Conservation (phyloP, 768 basidiomycete species). For the Macrolepiota dolichaula region DNA sequence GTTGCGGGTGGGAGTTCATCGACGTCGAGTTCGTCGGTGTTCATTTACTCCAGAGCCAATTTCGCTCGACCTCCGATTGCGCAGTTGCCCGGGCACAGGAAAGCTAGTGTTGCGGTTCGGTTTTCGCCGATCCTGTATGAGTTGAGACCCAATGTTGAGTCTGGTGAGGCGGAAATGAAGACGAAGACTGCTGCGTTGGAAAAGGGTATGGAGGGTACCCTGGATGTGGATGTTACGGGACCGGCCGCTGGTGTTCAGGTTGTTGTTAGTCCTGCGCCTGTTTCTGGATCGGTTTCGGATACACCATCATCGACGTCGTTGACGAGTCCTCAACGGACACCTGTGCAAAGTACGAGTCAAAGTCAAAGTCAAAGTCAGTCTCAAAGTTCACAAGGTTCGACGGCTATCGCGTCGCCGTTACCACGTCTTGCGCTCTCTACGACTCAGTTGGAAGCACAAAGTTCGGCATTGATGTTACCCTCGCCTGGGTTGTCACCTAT, state of each 20-base stretch:
- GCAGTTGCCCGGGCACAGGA: conserved; percentile 94
- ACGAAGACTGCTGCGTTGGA: conserved; percentile 58
- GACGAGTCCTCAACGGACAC: conserved; percentile 31
- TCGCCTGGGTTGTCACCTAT: conserved; percentile 60
- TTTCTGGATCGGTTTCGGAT: background rate
- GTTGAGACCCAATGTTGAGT: conserved; percentile 59
- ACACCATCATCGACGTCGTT: conserved; percentile 11
- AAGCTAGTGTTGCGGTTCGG: conserved; percentile 88
- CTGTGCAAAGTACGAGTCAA: conserved; percentile 14
- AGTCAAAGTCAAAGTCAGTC: too few species aligned
- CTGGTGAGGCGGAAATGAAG: conserved; percentile 20
- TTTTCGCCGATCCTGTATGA: conserved; percentile 95
- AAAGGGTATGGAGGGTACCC: conserved; percentile 54
- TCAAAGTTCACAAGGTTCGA: conserved; percentile 6
- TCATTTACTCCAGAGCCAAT: conserved; percentile 94
- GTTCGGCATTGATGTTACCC: conserved; percentile 20
- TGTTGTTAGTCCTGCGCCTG: background rate
- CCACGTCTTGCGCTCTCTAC: conserved; percentile 37
- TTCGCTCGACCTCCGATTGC: conserved; percentile 91
- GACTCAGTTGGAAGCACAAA: conserved; percentile 15
- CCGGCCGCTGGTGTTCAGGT: conserved; percentile 18
- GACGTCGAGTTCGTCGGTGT: conserved; percentile 63
- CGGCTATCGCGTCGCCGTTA: conserved; percentile 44
- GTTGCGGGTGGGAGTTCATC: conserved; percentile 39
- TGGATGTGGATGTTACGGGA: conserved; percentile 62